These are phyloP conservation scores for Trapa bicornis DNA, from an alignment of 345 rosid genomes.

Conservation along the genomic window DNA sequence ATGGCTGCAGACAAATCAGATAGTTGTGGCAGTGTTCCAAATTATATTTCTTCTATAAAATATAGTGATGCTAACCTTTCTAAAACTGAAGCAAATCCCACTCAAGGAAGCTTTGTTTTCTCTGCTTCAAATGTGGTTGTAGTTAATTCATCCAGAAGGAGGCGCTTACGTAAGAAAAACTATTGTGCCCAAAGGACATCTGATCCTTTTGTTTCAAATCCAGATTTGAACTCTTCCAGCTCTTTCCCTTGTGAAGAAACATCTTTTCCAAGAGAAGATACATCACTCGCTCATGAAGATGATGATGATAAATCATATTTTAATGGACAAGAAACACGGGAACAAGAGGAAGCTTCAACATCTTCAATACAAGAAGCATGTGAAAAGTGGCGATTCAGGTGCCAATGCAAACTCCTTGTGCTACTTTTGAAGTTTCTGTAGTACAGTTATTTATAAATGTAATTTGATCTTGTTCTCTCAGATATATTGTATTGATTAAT, in stretches of 20 bases:
- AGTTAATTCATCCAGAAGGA: conserved; percentile 16
- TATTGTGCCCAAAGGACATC: conserved; percentile 20
- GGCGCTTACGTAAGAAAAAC: conserved; percentile 26
- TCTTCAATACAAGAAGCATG: conserved; percentile 42
- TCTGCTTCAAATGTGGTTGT: conserved; percentile 39
- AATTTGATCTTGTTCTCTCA: background rate
- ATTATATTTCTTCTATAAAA: conserved; percentile 7
- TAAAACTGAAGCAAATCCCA: background rate
- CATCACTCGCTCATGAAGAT: conserved; percentile 2
- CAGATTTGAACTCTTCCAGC: conserved; percentile 12
- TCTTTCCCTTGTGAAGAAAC: conserved; percentile 1
- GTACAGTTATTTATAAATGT: background rate
- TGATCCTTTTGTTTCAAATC: conserved; percentile 20
- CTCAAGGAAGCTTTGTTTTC: conserved; percentile 30
- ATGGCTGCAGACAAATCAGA: background rate
- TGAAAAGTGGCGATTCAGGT: conserved; percentile 91
- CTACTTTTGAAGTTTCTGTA: background rate
- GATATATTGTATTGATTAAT: background rate
- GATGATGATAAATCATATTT: conserved; percentile 16
- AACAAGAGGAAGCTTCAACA: conserved; percentile 14
- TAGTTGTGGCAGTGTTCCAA: conserved; percentile 10
- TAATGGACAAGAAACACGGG: conserved; percentile 11
- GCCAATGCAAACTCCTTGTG: conserved; percentile 8
- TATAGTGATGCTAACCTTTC: conserved; percentile 15
- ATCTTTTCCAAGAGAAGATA: conserved; percentile 19